Conservation (phyloP, 2,329 filamentous ascomycete genomes). For the Venturiaceae sp. region DNA sequence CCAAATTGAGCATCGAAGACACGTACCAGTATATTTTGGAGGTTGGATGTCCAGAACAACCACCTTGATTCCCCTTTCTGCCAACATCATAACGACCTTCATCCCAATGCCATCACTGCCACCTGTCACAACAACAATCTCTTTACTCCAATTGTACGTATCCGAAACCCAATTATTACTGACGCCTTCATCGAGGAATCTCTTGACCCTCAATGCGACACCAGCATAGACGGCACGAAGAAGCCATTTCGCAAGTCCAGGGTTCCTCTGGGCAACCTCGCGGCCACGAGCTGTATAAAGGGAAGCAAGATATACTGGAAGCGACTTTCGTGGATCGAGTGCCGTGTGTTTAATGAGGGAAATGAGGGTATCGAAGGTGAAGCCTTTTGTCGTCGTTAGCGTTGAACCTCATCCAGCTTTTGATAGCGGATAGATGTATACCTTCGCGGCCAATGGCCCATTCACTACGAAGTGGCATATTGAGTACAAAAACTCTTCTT, state of each 20-base stretch:
- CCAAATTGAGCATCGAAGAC: not conserved
- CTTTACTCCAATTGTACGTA: conserved; percentile 54
- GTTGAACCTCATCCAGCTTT: not conserved
- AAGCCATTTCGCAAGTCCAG: conserved; percentile 41
- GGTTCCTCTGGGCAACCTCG: conserved; percentile 36
- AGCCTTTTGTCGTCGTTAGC: conserved; percentile 20
- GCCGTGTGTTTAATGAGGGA: conserved; percentile 49
- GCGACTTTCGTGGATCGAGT: conserved; percentile 54
- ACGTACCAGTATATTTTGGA: conserved; percentile 40
- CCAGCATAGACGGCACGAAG: conserved; percentile 45
- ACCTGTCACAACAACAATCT: conserved; percentile 66
- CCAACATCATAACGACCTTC: conserved; percentile 54
- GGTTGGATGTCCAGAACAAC: conserved; percentile 62
- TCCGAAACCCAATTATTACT: conserved; percentile 43
- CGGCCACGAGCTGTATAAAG: conserved; percentile 54
- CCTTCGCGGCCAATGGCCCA: conserved; percentile 29
- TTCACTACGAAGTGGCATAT: conserved; percentile 27
- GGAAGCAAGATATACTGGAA: conserved; percentile 54
- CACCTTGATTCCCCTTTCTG: conserved; percentile 54
- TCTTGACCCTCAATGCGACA: conserved; percentile 37
- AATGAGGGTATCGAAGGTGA: conserved; percentile 51
- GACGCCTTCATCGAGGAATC: conserved; percentile 40
- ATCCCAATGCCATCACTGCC: conserved; percentile 66
- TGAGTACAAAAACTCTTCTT: not conserved
- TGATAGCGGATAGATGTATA: conserved; percentile 10